Conservation (phyloP, 164 flowering plant species). For the Echeveria elegans region DNA sequence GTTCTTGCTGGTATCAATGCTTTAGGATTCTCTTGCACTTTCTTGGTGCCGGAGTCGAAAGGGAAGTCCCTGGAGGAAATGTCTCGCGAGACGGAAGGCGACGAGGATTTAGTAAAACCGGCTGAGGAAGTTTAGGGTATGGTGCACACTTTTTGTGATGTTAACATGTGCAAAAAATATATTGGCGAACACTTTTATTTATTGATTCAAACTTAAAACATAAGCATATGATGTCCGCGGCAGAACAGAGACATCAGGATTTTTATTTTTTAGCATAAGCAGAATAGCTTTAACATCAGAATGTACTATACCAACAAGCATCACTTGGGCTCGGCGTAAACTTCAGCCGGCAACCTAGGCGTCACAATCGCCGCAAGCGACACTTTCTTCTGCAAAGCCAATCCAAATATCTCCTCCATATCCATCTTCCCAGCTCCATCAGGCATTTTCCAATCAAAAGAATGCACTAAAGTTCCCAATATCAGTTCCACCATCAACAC, state of each 20-base stretch:
- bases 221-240: no score
- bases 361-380: slow-evolving; percentile 45
- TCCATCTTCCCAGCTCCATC: slow-evolving; percentile 49
- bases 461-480: slow-evolving; percentile 60
- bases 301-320: neutral
- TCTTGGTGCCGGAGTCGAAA: slow-evolving; percentile 4
- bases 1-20: neutral
- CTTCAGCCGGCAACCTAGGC: slow-evolving; percentile 35
- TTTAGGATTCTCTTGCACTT: neutral
- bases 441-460: slow-evolving; percentile 54
- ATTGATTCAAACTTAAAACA: no score
- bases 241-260: neutral
- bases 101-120: neutral
- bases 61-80: slow-evolving; percentile 8
- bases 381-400: slow-evolving; percentile 56
- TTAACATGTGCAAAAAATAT: no score
- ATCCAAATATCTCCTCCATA: slow-evolving; percentile 83
- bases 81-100: slow-evolving; percentile 2
- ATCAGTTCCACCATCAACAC: slow-evolving; percentile 56
- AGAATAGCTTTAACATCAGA: no score
- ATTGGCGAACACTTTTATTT: no score
- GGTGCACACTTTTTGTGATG: no score
- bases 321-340: neutral
- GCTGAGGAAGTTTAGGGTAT: neutral
- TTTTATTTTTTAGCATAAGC: neutral